Conservation (phyloP, 1,284 basidiomycete genomes). For the Moesziomyces antarcticus region DNA sequence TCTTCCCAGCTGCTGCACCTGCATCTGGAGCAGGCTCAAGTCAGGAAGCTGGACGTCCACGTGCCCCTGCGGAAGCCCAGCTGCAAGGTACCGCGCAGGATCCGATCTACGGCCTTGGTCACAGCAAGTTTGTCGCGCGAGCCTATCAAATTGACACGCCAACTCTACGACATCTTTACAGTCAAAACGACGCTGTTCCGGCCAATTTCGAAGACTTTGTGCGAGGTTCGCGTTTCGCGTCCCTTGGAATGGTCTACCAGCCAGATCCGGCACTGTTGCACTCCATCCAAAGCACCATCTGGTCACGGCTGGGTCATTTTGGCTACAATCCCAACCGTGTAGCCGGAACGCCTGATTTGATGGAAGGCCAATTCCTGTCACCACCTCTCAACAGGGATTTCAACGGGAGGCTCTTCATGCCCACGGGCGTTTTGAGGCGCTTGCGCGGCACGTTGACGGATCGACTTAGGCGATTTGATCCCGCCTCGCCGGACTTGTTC, state of each 20-base stretch:
- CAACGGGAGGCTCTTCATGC: too few species aligned
- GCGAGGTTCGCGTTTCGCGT: background rate
- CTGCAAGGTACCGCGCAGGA: background rate
- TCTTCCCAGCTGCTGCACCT: background rate
- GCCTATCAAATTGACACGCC: slow-evolving; percentile 6
- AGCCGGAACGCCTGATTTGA: too few species aligned
- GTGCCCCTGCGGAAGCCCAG: too few species aligned
- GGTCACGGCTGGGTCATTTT: background rate
- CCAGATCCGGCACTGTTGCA: slow-evolving; percentile 2
- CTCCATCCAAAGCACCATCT: background rate
- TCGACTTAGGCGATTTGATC: too few species aligned
- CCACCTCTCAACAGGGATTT: slow-evolving; percentile 3
- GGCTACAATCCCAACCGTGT: background rate
- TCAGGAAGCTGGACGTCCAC: too few species aligned
- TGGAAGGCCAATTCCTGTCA: slow-evolving; percentile 18
- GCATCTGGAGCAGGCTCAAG: background rate
- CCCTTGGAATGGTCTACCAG: background rate
- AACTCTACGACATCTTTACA: too few species aligned
- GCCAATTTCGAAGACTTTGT: slow-evolving; percentile 4
- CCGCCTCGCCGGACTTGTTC: background rate
- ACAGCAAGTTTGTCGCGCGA: background rate
- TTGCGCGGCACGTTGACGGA: too few species aligned
- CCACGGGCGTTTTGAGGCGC: too few species aligned
- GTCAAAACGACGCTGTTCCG: background rate
- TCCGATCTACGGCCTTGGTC: background rate